A percentile compares a stretch with the other conserved stretches of the same genome.
Conservation (phyloP, 345 rosid genomes). For the Bruguiera parviflora region DNA sequence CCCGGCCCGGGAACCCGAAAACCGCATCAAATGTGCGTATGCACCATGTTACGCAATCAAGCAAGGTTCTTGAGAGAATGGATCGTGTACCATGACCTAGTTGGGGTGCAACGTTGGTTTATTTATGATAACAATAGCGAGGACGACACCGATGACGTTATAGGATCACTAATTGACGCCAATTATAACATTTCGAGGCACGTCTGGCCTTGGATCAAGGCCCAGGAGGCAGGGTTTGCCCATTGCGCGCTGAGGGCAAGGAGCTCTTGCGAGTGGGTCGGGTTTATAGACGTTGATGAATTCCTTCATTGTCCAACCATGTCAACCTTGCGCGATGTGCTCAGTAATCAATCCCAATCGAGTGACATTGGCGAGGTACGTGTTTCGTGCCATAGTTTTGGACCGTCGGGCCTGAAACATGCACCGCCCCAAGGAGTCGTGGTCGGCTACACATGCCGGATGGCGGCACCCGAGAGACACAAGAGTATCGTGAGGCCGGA, state of each 20-base stretch:
- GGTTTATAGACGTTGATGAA: constrained; percentile 82
- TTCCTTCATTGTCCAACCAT: constrained; percentile 54
- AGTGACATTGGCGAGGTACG: constrained; percentile 50
- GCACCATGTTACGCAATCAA: constrained; percentile 79
- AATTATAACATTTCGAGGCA: constrained; percentile 52
- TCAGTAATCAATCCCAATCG: constrained; percentile 29
- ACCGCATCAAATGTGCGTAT: constrained; percentile 55
- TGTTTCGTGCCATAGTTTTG: constrained; percentile 60
- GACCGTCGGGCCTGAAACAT: constrained; percentile 58
- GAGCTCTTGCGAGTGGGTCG: constrained; percentile 65
- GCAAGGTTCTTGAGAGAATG: constrained; percentile 66
- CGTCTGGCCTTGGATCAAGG: constrained; percentile 87
- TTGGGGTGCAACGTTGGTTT: constrained; percentile 75
- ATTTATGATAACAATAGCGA: constrained; percentile 88
- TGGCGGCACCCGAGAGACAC: constrained; percentile 65
- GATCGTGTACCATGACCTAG: constrained; percentile 71
- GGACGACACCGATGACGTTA: constrained; percentile 42
- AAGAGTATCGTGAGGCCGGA: constrained; percentile 78
- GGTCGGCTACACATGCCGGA: constrained; percentile 69
- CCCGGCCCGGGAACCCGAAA: constrained; percentile 16
- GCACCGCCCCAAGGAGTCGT: constrained; percentile 51
- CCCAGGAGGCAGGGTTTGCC: constrained; percentile 86
- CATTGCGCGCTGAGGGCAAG: constrained; percentile 74
- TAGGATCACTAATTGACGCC: constrained; percentile 27
- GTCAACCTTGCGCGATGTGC: constrained; percentile 24